Evolutionary conservation across 140 eudicot genomes (phyloP).

Genomic region (Oenanthe javanica): DNA sequence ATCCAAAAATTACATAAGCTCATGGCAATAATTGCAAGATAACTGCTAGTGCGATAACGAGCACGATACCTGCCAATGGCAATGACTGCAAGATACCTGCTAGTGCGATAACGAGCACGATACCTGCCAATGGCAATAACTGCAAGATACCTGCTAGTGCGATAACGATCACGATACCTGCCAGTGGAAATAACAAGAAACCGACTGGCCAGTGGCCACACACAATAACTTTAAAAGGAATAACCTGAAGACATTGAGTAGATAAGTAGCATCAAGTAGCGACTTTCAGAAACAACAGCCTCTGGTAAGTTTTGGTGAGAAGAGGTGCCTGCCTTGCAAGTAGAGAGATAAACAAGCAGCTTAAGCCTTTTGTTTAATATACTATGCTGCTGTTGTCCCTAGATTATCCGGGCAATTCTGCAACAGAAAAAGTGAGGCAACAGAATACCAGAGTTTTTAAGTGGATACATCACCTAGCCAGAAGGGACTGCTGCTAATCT

Average conservation of each 20-base stretch:
- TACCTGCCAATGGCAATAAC: not conserved
- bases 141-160: too few relatives aligned
- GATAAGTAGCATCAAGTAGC: not conserved
- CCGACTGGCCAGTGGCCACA: too few relatives aligned
- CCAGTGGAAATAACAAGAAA: too few relatives aligned
- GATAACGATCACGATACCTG: too few relatives aligned
- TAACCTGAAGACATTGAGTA: not conserved
- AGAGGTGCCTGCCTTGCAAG: not conserved
- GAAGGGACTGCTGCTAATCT: constrained; percentile 21
- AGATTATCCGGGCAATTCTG: constrained; percentile 16
- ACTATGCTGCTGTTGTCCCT: constrained; percentile 16
- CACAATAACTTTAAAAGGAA: too few relatives aligned
- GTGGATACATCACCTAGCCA: not conserved
- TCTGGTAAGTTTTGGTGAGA: not conserved
- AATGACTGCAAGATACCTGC: too few relatives aligned
- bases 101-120: not conserved
- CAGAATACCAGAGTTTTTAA: constrained; percentile 22
- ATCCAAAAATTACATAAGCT: too few relatives aligned
- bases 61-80: not conserved
- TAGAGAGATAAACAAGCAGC: constrained; percentile 50
- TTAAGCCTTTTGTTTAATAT: constrained; percentile 23
- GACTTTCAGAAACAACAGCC: not conserved
- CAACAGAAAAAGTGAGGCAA: too few relatives aligned
- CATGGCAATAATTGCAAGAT: not conserved
- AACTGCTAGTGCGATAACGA: not conserved